These are phyloP conservation scores for Fusarium tjaetaba DNA, from an alignment of 2,329 filamentous ascomycete species.

Conservation along the genomic window DNA sequence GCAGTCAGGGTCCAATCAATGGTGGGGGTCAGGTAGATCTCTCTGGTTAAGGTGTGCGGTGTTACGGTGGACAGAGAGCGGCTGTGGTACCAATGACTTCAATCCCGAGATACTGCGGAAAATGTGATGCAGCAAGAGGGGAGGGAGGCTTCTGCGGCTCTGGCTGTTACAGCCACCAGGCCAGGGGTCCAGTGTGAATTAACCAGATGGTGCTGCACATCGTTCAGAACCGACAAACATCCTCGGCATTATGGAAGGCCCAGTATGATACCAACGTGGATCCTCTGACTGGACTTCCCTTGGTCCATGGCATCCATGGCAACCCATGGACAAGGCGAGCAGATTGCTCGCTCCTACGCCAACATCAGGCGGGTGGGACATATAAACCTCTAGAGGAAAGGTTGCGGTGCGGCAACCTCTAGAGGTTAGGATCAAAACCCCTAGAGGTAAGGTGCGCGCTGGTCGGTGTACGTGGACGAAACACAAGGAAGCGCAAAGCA, in stretches of 20 bases:
- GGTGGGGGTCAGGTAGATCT: slow-evolving; percentile 28
- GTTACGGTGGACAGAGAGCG: slow-evolving; percentile 8
- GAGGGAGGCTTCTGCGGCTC: slow-evolving; percentile 39
- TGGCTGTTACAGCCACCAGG: slow-evolving; percentile 34
- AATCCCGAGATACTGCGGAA: slow-evolving; percentile 32
- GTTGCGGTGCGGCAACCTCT: slow-evolving; percentile 42
- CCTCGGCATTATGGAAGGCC: slow-evolving; percentile 44
- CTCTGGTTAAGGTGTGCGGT: slow-evolving; percentile 22
- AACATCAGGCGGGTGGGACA: slow-evolving; percentile 43
- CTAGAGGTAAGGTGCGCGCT: slow-evolving; percentile 42
- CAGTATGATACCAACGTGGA: slow-evolving; percentile 42
- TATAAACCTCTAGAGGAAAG: slow-evolving; percentile 43
- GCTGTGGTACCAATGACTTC: slow-evolving; percentile 13
- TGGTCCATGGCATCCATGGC: slow-evolving; percentile 41
- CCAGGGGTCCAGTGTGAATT: slow-evolving; percentile 35
- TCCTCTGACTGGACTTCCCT: slow-evolving; percentile 43
- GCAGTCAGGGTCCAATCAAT: slow-evolving; percentile 27
- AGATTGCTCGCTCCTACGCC: slow-evolving; percentile 37
- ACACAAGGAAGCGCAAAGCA: slow-evolving; percentile 38
- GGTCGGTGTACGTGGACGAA: slow-evolving; percentile 43
- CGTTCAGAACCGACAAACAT: slow-evolving; percentile 30
- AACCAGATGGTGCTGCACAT: slow-evolving; percentile 14
- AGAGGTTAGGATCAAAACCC: slow-evolving; percentile 42
- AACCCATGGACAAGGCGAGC: slow-evolving; percentile 36
- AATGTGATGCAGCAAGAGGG: slow-evolving; percentile 27